Conservation (phyloP, 805 yeast species). For the Candida ipomoeae region DNA sequence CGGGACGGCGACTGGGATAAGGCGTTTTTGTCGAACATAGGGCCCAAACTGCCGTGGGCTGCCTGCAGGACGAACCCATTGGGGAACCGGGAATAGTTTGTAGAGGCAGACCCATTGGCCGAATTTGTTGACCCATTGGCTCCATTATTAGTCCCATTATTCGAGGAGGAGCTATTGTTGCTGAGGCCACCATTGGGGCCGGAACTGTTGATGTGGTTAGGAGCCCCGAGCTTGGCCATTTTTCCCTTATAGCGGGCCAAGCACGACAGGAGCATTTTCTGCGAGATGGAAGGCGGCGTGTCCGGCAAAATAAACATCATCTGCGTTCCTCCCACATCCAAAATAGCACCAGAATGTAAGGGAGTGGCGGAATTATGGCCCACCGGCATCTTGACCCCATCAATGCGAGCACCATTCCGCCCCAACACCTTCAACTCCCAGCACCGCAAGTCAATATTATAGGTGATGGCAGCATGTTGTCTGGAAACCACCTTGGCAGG, state of each 20-base stretch:
- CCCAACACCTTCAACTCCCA: slow-evolving; percentile 89
- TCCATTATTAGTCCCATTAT: too few relatives aligned
- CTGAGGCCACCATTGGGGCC: too few relatives aligned
- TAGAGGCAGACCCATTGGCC: too few relatives aligned
- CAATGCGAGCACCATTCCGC: slow-evolving; percentile 90
- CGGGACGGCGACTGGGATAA: slow-evolving; percentile 36
- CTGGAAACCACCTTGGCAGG: slow-evolving; percentile 97
- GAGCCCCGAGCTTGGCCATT: slow-evolving; percentile 11
- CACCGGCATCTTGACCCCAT: slow-evolving; percentile 55
- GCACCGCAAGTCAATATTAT: slow-evolving; percentile 64
- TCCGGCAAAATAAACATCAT: slow-evolving; percentile 99
- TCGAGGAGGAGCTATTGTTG: too few relatives aligned
- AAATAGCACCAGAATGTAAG: slow-evolving; percentile 79
- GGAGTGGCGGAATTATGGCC: slow-evolving; percentile 50
- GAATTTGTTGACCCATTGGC: too few relatives aligned
- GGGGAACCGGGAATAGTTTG: not conserved
- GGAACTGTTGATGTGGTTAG: not conserved
- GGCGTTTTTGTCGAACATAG: slow-evolving; percentile 47
- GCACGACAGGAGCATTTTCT: slow-evolving; percentile 39
- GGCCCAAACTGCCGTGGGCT: slow-evolving; percentile 36
- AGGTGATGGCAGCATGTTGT: slow-evolving; percentile 79
- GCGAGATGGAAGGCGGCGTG: slow-evolving; percentile 65
- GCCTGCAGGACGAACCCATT: not conserved
- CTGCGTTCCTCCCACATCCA: slow-evolving; percentile 96
- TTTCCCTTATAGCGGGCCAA: slow-evolving; percentile 30